phyloP scores from a whole-genome alignment of 495 filamentous ascomycete genomes.

The Neurospora sp. region DNA sequence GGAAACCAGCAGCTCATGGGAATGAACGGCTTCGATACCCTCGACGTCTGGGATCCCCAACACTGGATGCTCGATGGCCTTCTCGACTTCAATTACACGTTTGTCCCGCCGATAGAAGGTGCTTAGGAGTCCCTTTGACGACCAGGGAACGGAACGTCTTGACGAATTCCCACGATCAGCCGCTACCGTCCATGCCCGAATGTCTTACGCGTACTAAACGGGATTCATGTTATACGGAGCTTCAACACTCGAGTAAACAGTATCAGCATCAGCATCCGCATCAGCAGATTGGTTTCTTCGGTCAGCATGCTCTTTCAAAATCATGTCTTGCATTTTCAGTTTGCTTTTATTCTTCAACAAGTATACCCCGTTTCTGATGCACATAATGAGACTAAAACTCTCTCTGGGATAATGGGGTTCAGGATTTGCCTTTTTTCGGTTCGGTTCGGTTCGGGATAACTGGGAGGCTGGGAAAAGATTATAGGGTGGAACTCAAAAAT shows the following conservation, averaged over 20 bases:
- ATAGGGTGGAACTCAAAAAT: not conserved
- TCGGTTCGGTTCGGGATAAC: not conserved
- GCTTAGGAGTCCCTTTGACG: constrained; percentile 18
- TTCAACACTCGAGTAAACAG: not conserved
- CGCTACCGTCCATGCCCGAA: not conserved
- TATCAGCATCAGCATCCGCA: not conserved
- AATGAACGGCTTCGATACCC: constrained; percentile 50
- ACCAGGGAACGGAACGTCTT: not conserved
- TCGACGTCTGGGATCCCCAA: constrained; percentile 80
- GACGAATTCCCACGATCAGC: not conserved
- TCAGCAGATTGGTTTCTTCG: not conserved
- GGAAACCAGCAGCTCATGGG: constrained; percentile 27
- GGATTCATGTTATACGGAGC: not conserved
- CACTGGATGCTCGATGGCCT: constrained; percentile 85
- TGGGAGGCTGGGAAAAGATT: not conserved
- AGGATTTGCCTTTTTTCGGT: not conserved
- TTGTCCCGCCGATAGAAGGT: constrained; percentile 37
- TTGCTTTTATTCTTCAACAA: constrained; percentile 1
- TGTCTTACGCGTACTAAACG: not conserved
- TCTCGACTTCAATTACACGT: constrained; percentile 66
- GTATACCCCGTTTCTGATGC: constrained; percentile 1
- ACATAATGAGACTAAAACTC: not conserved
- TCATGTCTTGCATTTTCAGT: not conserved
- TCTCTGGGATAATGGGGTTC: not conserved
- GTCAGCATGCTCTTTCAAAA: not conserved